Evolutionary conservation across 2,329 filamentous ascomycete species (phyloP).

Genomic region (Fusarium poae): DNA sequence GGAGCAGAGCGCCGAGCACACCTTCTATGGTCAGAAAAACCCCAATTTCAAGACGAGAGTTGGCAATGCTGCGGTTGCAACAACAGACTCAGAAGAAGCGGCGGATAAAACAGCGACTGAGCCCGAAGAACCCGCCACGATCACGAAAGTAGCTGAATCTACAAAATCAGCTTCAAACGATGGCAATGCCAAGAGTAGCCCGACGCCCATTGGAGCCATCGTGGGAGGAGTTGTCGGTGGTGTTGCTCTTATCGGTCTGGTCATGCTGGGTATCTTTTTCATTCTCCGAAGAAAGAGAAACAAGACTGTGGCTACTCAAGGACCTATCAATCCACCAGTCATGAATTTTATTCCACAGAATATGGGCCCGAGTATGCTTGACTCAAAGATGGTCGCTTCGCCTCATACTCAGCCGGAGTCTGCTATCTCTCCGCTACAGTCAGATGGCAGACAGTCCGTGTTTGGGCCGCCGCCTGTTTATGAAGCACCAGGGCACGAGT

Average conservation of each 20-base stretch:
- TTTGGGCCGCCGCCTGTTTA: neutral
- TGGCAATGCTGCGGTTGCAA: neutral
- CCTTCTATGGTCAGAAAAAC: neutral
- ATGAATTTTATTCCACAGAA: neutral
- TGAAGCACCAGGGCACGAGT: neutral
- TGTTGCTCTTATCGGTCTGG: neutral
- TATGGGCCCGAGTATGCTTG: neutral
- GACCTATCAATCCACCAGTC: neutral
- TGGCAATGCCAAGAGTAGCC: rapidly evolving
- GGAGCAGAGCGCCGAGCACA: neutral
- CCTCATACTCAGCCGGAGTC: neutral
- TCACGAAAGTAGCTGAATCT: neutral
- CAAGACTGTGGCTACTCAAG: neutral
- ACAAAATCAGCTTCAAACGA: neutral
- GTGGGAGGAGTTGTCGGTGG: slow-evolving; percentile 1
- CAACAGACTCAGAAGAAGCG: rapidly evolving
- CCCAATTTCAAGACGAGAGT: neutral
- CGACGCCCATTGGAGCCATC: neutral
- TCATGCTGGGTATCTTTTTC: neutral
- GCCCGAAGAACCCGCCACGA: rapidly evolving
- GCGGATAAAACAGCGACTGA: rapidly evolving
- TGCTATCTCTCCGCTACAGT: neutral
- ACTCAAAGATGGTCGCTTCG: neutral
- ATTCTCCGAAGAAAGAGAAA: neutral
- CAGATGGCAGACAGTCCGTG: neutral